These are phyloP conservation scores for Chalciporus piperatus DNA, from an alignment of 768 basidiomycete genomes.

Conservation along the genomic window DNA sequence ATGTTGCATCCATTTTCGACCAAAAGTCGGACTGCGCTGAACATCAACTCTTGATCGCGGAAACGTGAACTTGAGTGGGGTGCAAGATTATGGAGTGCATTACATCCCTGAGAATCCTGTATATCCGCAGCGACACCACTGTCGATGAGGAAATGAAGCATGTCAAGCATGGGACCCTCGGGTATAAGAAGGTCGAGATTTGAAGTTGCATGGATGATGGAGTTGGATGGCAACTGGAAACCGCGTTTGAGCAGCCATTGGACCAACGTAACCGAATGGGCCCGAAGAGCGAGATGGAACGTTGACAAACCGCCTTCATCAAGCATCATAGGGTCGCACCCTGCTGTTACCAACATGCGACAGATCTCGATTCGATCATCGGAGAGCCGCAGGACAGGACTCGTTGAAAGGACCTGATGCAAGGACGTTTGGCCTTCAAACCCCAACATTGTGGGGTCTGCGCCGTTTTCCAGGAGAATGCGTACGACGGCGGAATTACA, in stretches of 20 bases:
- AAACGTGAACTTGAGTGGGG: no score
- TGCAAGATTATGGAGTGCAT: neutral
- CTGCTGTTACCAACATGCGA: constrained; percentile 1
- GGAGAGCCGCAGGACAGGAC: no score
- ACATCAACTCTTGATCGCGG: no score
- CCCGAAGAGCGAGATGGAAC: neutral
- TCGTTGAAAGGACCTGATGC: no score
- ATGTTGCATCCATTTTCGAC: neutral
- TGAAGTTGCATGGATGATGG: neutral
- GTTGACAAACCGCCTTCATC: neutral
- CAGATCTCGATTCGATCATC: neutral
- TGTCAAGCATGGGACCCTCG: neutral
- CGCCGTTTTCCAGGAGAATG: neutral
- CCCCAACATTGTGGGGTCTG: neutral
- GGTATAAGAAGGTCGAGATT: no score
- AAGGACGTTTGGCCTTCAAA: no score
- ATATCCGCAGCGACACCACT: neutral
- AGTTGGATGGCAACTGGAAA: neutral
- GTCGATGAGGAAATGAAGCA: neutral
- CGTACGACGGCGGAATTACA: neutral
- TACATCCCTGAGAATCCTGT: neutral
- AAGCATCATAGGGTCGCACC: neutral
- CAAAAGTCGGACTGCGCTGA: neutral
- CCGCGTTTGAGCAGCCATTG: neutral
- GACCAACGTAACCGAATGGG: neutral